Evolutionary conservation across 805 yeast genomes (phyloP), one percentile per base, ranked within the genome.

Genomic region (Candida bentonensis): DNA sequence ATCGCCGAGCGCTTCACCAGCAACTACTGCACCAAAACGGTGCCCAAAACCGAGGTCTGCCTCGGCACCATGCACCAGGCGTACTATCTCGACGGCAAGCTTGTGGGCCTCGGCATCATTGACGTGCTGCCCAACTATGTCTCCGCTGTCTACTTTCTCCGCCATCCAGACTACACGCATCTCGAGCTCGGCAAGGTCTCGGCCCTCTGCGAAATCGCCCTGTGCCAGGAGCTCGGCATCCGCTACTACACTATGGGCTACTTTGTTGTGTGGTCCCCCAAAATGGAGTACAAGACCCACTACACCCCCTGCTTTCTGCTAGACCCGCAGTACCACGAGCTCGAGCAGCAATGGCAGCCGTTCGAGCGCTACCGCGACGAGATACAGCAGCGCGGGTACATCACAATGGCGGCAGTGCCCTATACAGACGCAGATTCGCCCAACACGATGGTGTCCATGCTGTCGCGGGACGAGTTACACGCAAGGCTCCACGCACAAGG

Each of bases 81-180:
- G 56, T 87, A 85, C 55, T 83, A 80, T 53, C 58, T 70, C 15
- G 73, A 82, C 40, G 76, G 61, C 3, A 67, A 70, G 48, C 64
- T 87, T 20, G 73, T 83, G 34, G 95, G 89, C 0, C 62, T 87
- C 27, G 83, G 83, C 0, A 84, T 87, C 1, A 55, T 82, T 23
- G 96, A 87, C 59, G 63, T 87, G 20, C 59, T 88, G 26, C 94
- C 95, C 0, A 60, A 74, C 22, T 81, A 84, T 0, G 59, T 88
- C 0, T 85, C 95, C 0, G 78, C 94, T 0, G 88, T 88, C 1
- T 87, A 88, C 58, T 82, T 88, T 57, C 76, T 87, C 11, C 85
- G 92, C 83, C 88, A 86, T 56, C 92, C 94, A 0, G 88, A 78
- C 44, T 80, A 69, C 55, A 77, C 79, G 3, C 68, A 74, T 43